Evolutionary conservation across 169 alveolate genomes (phyloP), one percentile per base, ranked within the genome.

Genomic region (Condylostoma magnum): DNA sequence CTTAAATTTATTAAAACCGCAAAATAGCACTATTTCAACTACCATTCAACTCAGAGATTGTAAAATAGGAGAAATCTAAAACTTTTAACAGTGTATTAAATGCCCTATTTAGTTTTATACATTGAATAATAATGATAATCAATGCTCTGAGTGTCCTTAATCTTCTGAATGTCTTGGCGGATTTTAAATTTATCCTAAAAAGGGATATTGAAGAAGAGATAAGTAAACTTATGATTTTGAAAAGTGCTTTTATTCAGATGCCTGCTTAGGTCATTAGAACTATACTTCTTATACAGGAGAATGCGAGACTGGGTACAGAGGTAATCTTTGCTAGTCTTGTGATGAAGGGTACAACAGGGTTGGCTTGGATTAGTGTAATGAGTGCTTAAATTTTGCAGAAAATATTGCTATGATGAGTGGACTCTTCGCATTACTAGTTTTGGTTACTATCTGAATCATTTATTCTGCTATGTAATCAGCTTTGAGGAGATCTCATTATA

Each of bases 201-300:
- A 60, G 46, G 65, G 76, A 31, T 67, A 67, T 36, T 67, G 76
- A 37, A 46, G 66, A 34, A 18, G 18, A 4, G 25, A 33, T 31
- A 15, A 46, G n/a, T 18, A 46, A 5, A 2, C 76, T 47, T 31
- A 20, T 6, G 22, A 15, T 12, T 67, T 67, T 30, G 46, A 31
- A 3, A 30, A 67, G 36, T 67, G 76, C 50, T 65, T 65, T 25
- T 28, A 30, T n/a, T 30, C 66, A 28, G 51, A 22, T 28, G 50
- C 66, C 1, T 67, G 76, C 36, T 50, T 67, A 48, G 73, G 73
- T 4, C 0, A 38, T 15, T 38, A 6, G 27, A 18, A 0, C 37
- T 38, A 2, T 3, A 4, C 30, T 4, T 18, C 22, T 0, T 63
- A 25, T 25, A 18, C 34, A 25, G 73, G 73, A 2, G 41, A 37